Evolutionary conservation across 2,329 filamentous ascomycete species (phyloP), one percentile per base, ranked within the genome.

Genomic region (Fusarium xylarioides): DNA sequence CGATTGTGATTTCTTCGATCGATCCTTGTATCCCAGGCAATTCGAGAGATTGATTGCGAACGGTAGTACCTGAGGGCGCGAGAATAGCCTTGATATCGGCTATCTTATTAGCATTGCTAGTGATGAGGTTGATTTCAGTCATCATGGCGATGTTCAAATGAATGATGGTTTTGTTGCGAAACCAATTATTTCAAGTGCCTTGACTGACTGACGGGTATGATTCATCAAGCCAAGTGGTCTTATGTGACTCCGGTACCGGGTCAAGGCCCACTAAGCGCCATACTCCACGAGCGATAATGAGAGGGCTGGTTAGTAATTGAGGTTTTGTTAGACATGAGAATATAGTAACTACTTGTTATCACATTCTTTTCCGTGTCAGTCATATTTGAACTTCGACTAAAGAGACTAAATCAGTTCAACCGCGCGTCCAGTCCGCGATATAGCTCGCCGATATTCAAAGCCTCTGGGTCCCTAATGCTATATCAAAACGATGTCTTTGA

Each of bases 131-230:
- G 16, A 58, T 58, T 15, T 50, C 23, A 14, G 4, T 50, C 5
- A 8, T 35, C 3, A 18, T 14, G 19, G 28, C 18, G 5, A 23
- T 21, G 7, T 38, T 28, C 4, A 7, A 4, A n/a, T n/a, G n/a
- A n/a, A n/a, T n/a, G n/a, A n/a, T n/a, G n/a, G n/a, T 8, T 53
- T 18, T 18, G 47, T 2, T 53, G 3, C 10, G n/a, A 28, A 16
- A 18, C 19, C 2, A 34, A 23, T 34, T 2, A 7, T 0, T 14
- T 2, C 2, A n/a, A 34, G 8, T 26, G 9, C 1, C 16, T 34
- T 11, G 8, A 8, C 2, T 52, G 6, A 2, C 16, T 35, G 18
- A 16, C 5, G 7, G 19, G 34, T 10, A 28, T 38, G 52, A 43
- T 32, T 55, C 26, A 55, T 14, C 16, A 15, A 5, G 8, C 26